Evolutionary conservation across 805 yeast species (phyloP), one percentile per base, ranked within the genome.

Genomic region (Candida cerambycidarum): DNA sequence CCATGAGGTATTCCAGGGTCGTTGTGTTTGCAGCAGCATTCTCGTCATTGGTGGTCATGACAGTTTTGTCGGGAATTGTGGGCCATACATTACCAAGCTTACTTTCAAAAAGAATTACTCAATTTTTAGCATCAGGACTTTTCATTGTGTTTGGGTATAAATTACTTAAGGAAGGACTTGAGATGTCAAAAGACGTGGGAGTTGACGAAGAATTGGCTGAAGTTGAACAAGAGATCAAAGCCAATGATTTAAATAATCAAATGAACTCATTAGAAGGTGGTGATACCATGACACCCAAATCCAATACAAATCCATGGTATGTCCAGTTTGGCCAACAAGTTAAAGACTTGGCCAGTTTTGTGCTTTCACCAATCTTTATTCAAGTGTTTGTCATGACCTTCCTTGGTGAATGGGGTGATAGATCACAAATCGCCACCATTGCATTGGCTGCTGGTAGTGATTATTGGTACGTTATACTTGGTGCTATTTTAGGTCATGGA

Each of bases 341-440:
- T 13, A 62, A 69, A 32, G 75, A 82, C 52, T 70, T 85, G 39
- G 79, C 83, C 2, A 63, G 80, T 2, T 78, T 80, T 43, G 65
- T 89, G 4, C 69, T 92, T 43, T 85, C 96, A 3, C 98, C 99
- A 3, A 68, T 82, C 8, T 93, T 96, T 90, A 83, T 89, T 51
- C 97, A 92, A 70, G 92, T 92, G 4, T 93, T 93, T 59, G 80
- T 81, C 41, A 92, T 93, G 98, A 88, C 96, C 4, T 93, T 93
- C 62, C 69, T 93, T 38, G 99, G 97, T 47, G 99, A 93, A 69
- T 89, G 98, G 95, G 99, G 99, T 39, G 99, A 93, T 65, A 82
- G 99, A 57, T 89, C 97, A 10, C 99, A 93, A 69, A 89, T 93
- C 43, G 96, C 97, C 33, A 93, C 97, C 25, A 89, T 93, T 56